A percentile compares a stretch with the other conserved stretches of the same genome.
Conservation (phyloP, 78 protist genomes). For the Polysphondylium violaceum region DNA sequence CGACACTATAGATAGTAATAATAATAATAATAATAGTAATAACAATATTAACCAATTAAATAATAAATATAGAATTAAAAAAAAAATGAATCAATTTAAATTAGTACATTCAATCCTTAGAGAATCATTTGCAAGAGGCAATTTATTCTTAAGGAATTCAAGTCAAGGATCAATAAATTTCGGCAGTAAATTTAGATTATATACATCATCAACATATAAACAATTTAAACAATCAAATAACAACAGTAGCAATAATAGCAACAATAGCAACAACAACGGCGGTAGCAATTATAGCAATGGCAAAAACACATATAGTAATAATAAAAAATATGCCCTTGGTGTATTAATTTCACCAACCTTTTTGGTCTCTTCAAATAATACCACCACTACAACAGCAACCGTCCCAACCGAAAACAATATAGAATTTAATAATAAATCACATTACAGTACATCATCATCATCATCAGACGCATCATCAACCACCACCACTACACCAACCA, state of each 20-base stretch:
- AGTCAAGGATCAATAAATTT: background rate
- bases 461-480: background rate
- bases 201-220: background rate
- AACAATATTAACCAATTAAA: too few species aligned
- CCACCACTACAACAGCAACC: background rate
- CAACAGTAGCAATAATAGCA: background rate
- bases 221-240: background rate
- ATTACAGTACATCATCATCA: background rate
- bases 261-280: background rate
- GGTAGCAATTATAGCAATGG: background rate
- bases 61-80: conserved; percentile 12
- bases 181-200: too few species aligned
- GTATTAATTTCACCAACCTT: conserved; percentile 45
- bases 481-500: background rate
- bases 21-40: too few species aligned
- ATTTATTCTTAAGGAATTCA: background rate
- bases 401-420: conserved; percentile 3
- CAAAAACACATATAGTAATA: background rate
- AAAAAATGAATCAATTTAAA: conserved; percentile 19
- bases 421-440: background rate
- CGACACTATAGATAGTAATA: background rate
- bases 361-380: conserved; percentile 1
- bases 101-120: conserved; percentile 9
- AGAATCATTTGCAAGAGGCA: background rate
- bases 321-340: conserved; percentile 9